phyloP scores from a whole-genome alignment of 2,329 filamentous ascomycete species.

The Fusarium graminum region DNA sequence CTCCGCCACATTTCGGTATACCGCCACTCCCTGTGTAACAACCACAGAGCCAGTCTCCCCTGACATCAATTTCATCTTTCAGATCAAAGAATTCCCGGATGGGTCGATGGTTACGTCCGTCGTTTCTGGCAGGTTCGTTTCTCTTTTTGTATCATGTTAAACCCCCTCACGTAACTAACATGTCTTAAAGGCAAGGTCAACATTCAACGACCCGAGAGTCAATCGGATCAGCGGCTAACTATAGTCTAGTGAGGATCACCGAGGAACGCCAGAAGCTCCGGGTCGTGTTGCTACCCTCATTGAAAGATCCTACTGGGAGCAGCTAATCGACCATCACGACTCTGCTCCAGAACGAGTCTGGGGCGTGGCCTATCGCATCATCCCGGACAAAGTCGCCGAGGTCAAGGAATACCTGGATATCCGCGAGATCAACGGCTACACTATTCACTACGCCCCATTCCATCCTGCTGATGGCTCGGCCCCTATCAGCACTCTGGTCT shows the following conservation, averaged over 20 bases:
- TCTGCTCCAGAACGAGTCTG: slow-evolving; percentile 77
- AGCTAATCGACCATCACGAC: slow-evolving; percentile 76
- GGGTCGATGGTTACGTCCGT: slow-evolving; percentile 92
- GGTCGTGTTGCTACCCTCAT: slow-evolving; percentile 96
- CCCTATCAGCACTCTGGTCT: slow-evolving; percentile 75
- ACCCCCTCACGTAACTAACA: slow-evolving; percentile 16
- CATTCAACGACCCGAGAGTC: background rate
- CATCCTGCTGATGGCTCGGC: slow-evolving; percentile 61
- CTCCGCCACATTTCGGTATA: slow-evolving; percentile 95
- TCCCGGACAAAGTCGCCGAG: slow-evolving; percentile 76
- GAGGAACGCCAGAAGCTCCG: slow-evolving; percentile 87
- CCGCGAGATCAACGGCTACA: slow-evolving; percentile 97
- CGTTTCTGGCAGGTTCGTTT: slow-evolving; percentile 94
- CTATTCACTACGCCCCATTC: slow-evolving; percentile 91
- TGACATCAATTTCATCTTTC: slow-evolving; percentile 19
- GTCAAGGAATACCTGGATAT: slow-evolving; percentile 94
- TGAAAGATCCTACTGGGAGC: slow-evolving; percentile 84
- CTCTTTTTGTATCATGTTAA: slow-evolving; percentile 6
- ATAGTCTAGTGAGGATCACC: slow-evolving; percentile 83
- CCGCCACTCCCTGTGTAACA: slow-evolving; percentile 57
- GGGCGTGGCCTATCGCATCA: slow-evolving; percentile 93
- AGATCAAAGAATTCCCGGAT: slow-evolving; percentile 90
- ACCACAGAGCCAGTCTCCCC: slow-evolving; percentile 9
- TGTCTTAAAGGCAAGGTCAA: slow-evolving; percentile 52
- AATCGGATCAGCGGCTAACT: slow-evolving; percentile 7